Evolutionary conservation across 2,329 filamentous ascomycete species (phyloP), one percentile per base, ranked within the genome.

Genomic region (Emmonsiellopsis sp.): DNA sequence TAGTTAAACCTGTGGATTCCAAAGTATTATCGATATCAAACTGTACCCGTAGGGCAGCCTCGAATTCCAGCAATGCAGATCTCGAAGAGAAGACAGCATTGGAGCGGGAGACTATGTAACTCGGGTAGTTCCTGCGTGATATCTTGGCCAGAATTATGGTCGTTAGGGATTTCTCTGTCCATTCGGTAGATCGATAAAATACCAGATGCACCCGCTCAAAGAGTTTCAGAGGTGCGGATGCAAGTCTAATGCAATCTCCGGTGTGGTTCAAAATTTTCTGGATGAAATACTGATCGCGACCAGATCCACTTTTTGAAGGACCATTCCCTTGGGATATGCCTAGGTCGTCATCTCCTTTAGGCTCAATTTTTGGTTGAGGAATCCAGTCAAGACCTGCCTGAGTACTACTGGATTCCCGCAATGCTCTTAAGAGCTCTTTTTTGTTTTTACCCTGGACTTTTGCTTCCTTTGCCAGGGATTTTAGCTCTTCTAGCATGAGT

Each of bases 131-230:
- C 37, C 88, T 80, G 43, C 84, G 81, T 2, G 91, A 88, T 54
- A 95, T 95, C 58, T 92, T 91, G 6, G 93, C 88, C 5, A 98
- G 78, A 44, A 98, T 95, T 52, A 97, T 92, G 0, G 91, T 92
- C 1, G 89, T 97, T 11, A 98, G 74, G 1, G 92, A 96, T 68
- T 95, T 97, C 62, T 97, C 92, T 0, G 91, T 95, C 93, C 93
- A 98, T 66, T 95, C 88, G 0, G 89, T 94, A 8, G 91, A 96
- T 55, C 92, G 81, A 68, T 97, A 97, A 68, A 96, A 98, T 32
- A 98, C 90, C 2, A 98, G 74, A 71, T 97, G 93, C 0, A 97
- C 90, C 31, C 93, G 82, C 68, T 96, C 90, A 62, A 98, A 98
- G 0, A 98, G 78, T 62, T 84, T 88, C 57, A 90, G 80, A 0